Evolutionary conservation across 1,139 yeast species (phyloP), one percentile per base, ranked within the genome.

Genomic region (Protomyces inouyei): DNA sequence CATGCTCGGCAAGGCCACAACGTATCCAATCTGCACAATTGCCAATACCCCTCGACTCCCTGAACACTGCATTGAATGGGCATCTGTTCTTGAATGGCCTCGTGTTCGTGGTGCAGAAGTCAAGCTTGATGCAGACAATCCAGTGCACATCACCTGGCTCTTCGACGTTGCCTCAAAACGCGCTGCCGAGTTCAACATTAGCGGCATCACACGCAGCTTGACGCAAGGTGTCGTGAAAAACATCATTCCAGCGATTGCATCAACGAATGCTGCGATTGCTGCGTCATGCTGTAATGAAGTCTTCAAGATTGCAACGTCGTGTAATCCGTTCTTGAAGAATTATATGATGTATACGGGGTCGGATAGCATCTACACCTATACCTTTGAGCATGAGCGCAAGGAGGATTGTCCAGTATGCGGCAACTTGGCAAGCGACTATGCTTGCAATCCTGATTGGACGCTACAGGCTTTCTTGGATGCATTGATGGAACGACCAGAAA

Each of bases 61-160:
- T 0, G 97, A 93, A 71, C 98, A 93, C 75, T 91, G 97, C 72
- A 86, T 93, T 21, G 97, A 91, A 73, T 93, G 95, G 89, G 95
- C 95, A 1, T 83, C 85, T 67, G 86, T 85, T 55, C 77, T 90
- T 10, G 86, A 85, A 70, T 89, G 97, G 95, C 86, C 86, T 0
- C 76, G 79, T 55, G 68, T 71, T 2, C 81, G 82, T 68, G 48
- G 48, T 5, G 80, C 82, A 0, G 77, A 74, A 37, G 57, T 51
- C 25, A 59, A 59, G 53, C 54, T 87, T 64, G 95, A 91, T 72
- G 83, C 85, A 51, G 97, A 92, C 73, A 75, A 80, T 57, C 83
- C 85, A 0, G 84, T 82, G 1, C 89, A 89, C 69, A 83, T 89
- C 14, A 82, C 82, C 23, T 83, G 86, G 85, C 79, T 93, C 74